Conservation (phyloP, 257 asterid genomes). For the Nyctanthes arbortristis region DNA sequence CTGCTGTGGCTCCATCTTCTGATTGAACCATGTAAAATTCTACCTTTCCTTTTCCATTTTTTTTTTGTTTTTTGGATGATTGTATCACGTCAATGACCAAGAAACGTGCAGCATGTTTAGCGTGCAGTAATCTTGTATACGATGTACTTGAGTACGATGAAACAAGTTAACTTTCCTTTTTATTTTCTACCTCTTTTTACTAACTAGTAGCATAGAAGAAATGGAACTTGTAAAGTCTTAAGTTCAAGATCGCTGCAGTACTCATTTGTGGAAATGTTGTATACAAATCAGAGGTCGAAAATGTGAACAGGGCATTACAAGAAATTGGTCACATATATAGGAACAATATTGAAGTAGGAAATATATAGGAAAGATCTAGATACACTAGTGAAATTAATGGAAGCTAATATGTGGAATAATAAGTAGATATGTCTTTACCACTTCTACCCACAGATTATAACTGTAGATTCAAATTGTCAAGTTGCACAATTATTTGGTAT, state of each 20-base stretch:
- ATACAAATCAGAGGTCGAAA: not conserved
- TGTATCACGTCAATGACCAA: not conserved
- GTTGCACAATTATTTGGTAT: slow-evolving; percentile 23
- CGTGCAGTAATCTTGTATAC: no score
- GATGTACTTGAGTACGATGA: no score
- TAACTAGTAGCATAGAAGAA: no score
- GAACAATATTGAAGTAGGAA: not conserved
- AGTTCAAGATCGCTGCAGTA: no score
- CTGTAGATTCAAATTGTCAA: slow-evolving; percentile 17
- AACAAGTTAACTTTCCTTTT: not conserved
- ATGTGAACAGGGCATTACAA: not conserved
- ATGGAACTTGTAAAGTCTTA: no score
- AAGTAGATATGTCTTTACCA: slow-evolving; percentile 28
- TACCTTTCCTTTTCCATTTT: not conserved
- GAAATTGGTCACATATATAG: not conserved
- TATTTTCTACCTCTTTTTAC: not conserved
- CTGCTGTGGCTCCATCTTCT: slow-evolving; percentile 53
- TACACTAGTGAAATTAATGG: not conserved
- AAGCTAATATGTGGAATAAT: not conserved
- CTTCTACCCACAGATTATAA: slow-evolving; percentile 26
- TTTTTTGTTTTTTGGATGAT: not conserved
- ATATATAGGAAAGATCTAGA: no score
- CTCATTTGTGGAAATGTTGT: not conserved
- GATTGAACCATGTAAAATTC: slow-evolving; percentile 6
- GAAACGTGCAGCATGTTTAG: not conserved